A percentile compares a stretch with the other conserved stretches of the same genome.
Conservation (phyloP, 257 asterid species). For the Penstemon newberryi region DNA sequence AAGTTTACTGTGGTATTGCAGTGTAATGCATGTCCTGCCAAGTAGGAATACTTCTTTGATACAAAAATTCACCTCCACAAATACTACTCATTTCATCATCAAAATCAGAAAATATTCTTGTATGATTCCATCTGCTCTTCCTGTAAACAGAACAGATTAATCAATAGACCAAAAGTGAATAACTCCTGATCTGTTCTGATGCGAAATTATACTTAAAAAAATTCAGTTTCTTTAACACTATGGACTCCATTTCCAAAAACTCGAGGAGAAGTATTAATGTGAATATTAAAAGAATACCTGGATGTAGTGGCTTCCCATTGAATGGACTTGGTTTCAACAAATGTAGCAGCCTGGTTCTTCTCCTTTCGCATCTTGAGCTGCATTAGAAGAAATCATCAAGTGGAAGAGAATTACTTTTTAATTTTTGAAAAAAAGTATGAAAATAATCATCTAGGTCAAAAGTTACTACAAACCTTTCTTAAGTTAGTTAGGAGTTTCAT, state of each 20-base stretch:
- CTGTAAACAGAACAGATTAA: constrained; percentile 43
- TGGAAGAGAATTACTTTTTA: constrained; percentile 2
- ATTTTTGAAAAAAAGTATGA: neutral
- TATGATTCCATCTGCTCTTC: constrained; percentile 88
- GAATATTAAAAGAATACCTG: no score
- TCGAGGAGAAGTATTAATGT: no score
- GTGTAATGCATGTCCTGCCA: constrained; percentile 51
- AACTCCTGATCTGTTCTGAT: no score
- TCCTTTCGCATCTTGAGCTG: constrained; percentile 85
- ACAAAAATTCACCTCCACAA: constrained; percentile 51
- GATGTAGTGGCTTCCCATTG: constrained; percentile 82
- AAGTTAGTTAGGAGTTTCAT: constrained; percentile 88
- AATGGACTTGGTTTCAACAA: constrained; percentile 57
- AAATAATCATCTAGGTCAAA: neutral
- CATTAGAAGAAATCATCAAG: constrained; percentile 29
- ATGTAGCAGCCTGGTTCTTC: constrained; percentile 50
- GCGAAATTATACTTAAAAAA: no score
- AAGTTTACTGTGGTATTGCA: constrained; percentile 58
- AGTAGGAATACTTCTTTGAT: constrained; percentile 39
- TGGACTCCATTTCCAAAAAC: no score
- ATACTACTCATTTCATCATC: constrained; percentile 60
- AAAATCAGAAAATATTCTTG: constrained; percentile 83
- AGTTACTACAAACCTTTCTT: constrained; percentile 63
- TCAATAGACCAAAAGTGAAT: neutral
- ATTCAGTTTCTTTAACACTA: no score